Percentiles rank a stretch among this genome's conserved stretches.
These are phyloP conservation scores for Trifolium fragiferum DNA, from an alignment of 306 rosid genomes.

Conservation along the genomic window DNA sequence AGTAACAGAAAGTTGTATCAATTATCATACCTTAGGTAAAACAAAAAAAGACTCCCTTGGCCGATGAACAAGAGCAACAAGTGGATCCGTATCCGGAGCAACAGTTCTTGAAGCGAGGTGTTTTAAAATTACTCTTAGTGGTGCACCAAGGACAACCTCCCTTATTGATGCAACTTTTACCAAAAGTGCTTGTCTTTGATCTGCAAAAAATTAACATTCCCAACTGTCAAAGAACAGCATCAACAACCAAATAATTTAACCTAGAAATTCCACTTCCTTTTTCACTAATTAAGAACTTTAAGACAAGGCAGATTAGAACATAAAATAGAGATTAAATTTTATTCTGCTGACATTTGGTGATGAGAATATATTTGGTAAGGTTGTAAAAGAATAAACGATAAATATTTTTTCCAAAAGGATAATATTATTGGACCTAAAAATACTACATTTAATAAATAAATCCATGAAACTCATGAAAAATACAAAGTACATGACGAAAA, in stretches of 20 bases:
- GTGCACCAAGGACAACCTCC: conserved; percentile 97
- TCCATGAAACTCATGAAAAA: too few relatives aligned
- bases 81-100: conserved; percentile 56
- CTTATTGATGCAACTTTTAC: conserved; percentile 89
- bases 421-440: not conserved
- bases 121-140: conserved; percentile 74
- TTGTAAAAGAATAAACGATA: too few relatives aligned
- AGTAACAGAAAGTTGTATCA: conserved; percentile 26
- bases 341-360: too few relatives aligned
- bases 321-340: conserved; percentile 2
- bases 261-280: not conserved
- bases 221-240: conserved; percentile 39
- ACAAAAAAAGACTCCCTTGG: conserved; percentile 85
- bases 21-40: conserved; percentile 67
- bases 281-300: conserved; percentile 14
- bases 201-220: conserved; percentile 60
- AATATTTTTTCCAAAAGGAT: not conserved
- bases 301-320: not conserved
- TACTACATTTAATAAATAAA: too few relatives aligned
- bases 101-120: conserved; percentile 66
- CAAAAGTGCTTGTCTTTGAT: conserved; percentile 69
- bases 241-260: conserved; percentile 33
- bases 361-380: too few relatives aligned
- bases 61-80: conserved; percentile 92
- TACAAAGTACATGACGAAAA: too few relatives aligned